phyloP scores from a whole-genome alignment of 352 stramenopile species.

The Globisporangium irregulare region DNA sequence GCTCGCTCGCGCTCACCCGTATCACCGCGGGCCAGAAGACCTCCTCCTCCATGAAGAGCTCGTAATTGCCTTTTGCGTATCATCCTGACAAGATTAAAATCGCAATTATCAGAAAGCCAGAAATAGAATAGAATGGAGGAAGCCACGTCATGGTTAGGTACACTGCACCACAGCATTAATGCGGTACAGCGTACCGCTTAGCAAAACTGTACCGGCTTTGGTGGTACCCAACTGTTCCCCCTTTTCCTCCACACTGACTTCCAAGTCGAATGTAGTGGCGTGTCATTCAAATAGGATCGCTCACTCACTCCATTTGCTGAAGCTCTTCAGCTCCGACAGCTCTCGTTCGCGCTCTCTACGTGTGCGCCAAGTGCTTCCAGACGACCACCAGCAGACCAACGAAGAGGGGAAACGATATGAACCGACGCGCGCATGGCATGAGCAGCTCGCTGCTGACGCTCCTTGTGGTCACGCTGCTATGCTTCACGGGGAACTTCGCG shows the following conservation, averaged over 20 bases:
- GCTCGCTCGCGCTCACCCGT: neutral
- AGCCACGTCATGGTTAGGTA: neutral
- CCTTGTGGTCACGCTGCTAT: neutral
- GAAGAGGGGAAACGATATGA: neutral
- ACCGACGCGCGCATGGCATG: neutral
- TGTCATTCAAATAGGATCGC: slow-evolving; percentile 8
- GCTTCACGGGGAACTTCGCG: neutral
- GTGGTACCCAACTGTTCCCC: slow-evolving; percentile 4
- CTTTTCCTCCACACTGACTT: slow-evolving; percentile 6
- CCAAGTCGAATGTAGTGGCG: neutral
- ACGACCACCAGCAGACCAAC: neutral
- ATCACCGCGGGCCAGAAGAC: neutral
- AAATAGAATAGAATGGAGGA: neutral
- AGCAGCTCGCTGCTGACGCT: slow-evolving; percentile 9
- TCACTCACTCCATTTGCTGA: neutral
- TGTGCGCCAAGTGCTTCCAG: neutral
- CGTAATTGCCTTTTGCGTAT: neutral
- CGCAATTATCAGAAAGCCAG: slow-evolving; percentile 3
- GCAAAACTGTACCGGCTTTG: neutral
- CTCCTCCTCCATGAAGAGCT: neutral
- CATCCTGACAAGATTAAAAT: neutral
- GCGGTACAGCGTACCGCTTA: slow-evolving; percentile 6
- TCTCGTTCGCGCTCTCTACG: neutral
- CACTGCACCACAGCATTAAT: neutral
- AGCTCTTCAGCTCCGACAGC: neutral